Evolutionary conservation across 2,329 filamentous ascomycete species (phyloP), one percentile per base, ranked within the genome.

Genomic region (Onygena corvina): DNA sequence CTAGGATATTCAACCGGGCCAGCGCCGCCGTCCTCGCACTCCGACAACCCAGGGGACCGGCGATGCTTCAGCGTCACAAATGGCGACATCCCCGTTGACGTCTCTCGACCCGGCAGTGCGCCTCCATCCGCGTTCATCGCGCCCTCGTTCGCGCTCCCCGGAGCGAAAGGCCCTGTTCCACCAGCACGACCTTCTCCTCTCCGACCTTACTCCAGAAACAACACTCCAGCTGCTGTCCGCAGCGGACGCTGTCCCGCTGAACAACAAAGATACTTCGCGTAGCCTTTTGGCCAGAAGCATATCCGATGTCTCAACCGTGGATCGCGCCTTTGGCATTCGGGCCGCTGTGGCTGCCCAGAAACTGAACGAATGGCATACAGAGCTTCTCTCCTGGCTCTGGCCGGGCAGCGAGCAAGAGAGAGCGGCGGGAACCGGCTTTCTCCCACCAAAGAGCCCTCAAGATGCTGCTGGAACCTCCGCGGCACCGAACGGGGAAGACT

Each of bases 381-480:
- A 83, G 60, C 63, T 82, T 31, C 70, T 74, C 50, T 63, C 69
- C 52, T 83, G 79, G 79, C 62, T 66, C 16, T 83, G 79, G 79
- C 67, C 73, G 0, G 72, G 59, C 34, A 51, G 54, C 47, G 64
- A 70, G 50, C 59, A 60, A 6, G 61, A 62, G 20, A 49, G 60
- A 34, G 69, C 68, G 9, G n/a, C n/a, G n/a, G 27, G 21, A 27
- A 65, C 66, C 51, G 70, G 69, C 3, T 73, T 73, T 48, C 52
- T 67, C 16, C 58, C 64, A 8, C 64, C 64, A 23, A 18, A 3
- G 34, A 44, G 33, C 36, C 8, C 16, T 30, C 14, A 42, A 8
- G 34, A 14, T 18, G 4, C 11, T 11, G n/a, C 36, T 46, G 9
- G 25, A 29, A 18, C 12, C n/a, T 29, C 20, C 6, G 7, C 36